Base-by-base conservation (phyloP, 2,329 filamentous ascomycete genomes). In the Dactylonectria estremocensis region DNA sequence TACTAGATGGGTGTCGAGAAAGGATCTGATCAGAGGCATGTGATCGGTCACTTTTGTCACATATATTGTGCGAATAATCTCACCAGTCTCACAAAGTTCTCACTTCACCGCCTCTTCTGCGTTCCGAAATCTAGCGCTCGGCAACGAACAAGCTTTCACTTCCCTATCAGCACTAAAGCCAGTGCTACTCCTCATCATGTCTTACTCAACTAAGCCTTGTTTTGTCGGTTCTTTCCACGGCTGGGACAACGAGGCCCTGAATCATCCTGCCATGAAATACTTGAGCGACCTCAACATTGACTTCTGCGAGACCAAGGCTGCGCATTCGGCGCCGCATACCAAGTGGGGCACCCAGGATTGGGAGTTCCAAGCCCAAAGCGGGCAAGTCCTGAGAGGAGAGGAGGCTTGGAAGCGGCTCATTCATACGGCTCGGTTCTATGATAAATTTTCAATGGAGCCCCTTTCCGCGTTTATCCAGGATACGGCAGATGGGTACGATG, bases 391-490 rank as follows among this genome's bases (percentile, higher is more conserved):
- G 16, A 28, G 49, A 52, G 49, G 49, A n/a, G 20, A 52, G 49
- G 49, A 52, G 24, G 49, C 49, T 18, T 52, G 49, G 24, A 52
- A 52, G 49, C 33, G 49, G 14, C 24, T 52, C 24, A 33, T 52
- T 35, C 24, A 52, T 52, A 52, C 49, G 14, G 16, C 49, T 52
- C 49, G 49, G 22, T 52, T 52, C 49, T 52, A 52, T 52, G 24
- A 52, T n/a, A 28, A 52, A 24, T 52, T 52, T 52, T 52, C 49
- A 52, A 52, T 52, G 49, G 49, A 52, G 49, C 49, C 49, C 49
- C 22, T 52, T 24, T 52, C 49, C 22, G 49, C 49, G 16, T 52
- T 52, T 33, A 52, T 52, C 20, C 49, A 33, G 49, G 49, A 52
- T 52, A 52, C 49, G 3, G 49, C 13, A 52, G 49, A 52, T 24